phyloP scores from a whole-genome alignment of 306 rosid species.

The Trichosanthes cucumerina region DNA sequence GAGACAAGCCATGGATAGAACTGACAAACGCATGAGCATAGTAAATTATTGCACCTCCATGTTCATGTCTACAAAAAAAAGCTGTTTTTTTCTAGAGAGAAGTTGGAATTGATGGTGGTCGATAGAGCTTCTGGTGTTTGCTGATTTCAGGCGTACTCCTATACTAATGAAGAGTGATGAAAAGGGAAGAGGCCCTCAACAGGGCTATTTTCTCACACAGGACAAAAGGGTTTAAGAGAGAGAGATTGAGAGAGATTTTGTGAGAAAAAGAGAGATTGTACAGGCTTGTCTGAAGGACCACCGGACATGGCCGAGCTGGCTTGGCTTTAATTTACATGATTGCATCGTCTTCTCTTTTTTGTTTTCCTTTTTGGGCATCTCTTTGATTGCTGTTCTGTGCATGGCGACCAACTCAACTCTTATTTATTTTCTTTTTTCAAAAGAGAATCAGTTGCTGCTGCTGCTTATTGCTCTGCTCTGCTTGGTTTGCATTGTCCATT shows the following conservation, averaged over 20 bases:
- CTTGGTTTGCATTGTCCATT: background rate
- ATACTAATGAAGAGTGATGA: background rate
- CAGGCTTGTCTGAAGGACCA: conserved; percentile 9
- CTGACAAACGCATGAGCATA: conserved; percentile 5
- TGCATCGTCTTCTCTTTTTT: background rate
- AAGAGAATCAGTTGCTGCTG: background rate
- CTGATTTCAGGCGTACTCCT: background rate
- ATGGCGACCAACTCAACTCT: background rate
- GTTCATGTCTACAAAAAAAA: conserved; percentile 4
- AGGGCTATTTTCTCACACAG: background rate
- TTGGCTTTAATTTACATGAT: conserved; percentile 3
- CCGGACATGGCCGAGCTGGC: background rate
- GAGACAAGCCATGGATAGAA: conserved; percentile 40
- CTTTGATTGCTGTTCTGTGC: conserved; percentile 11
- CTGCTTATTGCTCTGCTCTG: background rate
- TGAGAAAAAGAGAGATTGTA: conserved; percentile 3
- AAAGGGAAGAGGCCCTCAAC: background rate
- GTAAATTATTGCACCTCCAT: conserved; percentile 5
- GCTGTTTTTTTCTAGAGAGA: background rate
- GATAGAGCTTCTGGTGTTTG: background rate
- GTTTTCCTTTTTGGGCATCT: background rate
- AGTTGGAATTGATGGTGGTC: background rate
- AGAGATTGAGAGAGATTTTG: background rate
- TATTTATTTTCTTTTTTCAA: background rate
- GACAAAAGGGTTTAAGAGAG: background rate